phyloP scores from a whole-genome alignment of 2,329 filamentous ascomycete genomes.

The Talaromyces sp. region DNA sequence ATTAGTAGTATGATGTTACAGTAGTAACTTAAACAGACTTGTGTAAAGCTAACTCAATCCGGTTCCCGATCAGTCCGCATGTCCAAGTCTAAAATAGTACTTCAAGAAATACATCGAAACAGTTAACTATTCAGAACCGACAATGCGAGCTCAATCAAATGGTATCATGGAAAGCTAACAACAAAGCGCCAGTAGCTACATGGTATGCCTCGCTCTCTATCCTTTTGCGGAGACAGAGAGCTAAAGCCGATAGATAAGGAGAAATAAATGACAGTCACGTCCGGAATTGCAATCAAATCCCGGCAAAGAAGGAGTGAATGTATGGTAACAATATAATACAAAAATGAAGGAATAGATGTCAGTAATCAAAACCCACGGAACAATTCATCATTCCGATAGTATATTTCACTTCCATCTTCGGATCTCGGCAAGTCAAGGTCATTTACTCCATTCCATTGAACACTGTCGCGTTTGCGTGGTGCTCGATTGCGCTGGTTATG shows the following conservation, averaged over 20 bases:
- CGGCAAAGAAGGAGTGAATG: not conserved
- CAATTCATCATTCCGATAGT: slow-evolving; percentile 40
- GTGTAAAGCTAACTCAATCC: not conserved
- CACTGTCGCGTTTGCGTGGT: slow-evolving; percentile 9
- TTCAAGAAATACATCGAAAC: not conserved
- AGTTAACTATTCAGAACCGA: not conserved
- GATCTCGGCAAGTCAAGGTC: slow-evolving; percentile 32
- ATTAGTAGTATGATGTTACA: no score
- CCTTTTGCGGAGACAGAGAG: not conserved
- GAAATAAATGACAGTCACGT: slow-evolving; percentile 1
- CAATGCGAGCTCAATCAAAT: slow-evolving; percentile 5
- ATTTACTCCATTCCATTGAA: slow-evolving; percentile 28
- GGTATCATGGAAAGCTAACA: slow-evolving; percentile 8
- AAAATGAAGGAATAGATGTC: not conserved
- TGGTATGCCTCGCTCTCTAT: not conserved
- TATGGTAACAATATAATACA: not conserved
- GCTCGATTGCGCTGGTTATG: slow-evolving; percentile 19
- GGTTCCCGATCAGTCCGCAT: slow-evolving; percentile 1
- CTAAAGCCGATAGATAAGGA: not conserved
- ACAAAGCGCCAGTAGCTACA: not conserved
- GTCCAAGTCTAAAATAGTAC: not conserved
- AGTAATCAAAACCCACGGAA: slow-evolving; percentile 41
- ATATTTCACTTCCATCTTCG: slow-evolving; percentile 35
- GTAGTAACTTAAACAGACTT: no score
- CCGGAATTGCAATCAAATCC: not conserved